Evolutionary conservation across 75 land plant species (phyloP).

Genomic region (Selaginella tamariscina): DNA sequence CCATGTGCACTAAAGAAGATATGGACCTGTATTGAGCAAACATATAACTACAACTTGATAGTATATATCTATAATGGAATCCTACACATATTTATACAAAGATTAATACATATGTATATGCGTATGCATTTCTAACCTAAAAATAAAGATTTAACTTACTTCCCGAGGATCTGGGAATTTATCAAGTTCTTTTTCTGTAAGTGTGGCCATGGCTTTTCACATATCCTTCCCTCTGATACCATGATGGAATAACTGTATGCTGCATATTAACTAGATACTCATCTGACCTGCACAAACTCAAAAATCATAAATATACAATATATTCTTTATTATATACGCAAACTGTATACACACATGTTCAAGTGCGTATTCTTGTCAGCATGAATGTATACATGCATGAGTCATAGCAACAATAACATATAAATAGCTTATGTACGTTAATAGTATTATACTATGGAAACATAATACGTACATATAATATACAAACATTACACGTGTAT

Average conservation of each 20-base stretch:
- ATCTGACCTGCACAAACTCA: conserved; percentile 48
- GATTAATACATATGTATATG: too few relatives aligned
- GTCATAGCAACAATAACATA: neutral
- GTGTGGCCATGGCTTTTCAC: conserved; percentile 64
- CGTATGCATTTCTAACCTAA: too few relatives aligned
- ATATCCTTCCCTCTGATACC: conserved; percentile 84
- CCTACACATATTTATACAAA: too few relatives aligned
- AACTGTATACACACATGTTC: too few relatives aligned
- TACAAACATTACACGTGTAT: too few relatives aligned
- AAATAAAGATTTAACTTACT: conserved; percentile 23
- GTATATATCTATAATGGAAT: too few relatives aligned
- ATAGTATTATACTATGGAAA: too few relatives aligned
- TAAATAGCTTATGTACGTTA: neutral
- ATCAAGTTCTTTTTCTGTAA: conserved; percentile 50
- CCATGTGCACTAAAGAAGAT: conserved; percentile 99
- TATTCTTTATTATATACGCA: too few relatives aligned
- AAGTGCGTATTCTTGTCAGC: neutral
- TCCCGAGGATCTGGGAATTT: conserved; percentile 40
- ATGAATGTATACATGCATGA: neutral
- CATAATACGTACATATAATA: neutral
- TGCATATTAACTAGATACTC: conserved; percentile 45
- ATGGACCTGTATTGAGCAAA: conserved; percentile 45
- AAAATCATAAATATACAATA: neutral
- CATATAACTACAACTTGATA: conserved; percentile 2
- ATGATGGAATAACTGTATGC: conserved; percentile 54